Base-by-base conservation (phyloP, 2,329 filamentous ascomycete species). In the Leptoxyphium fumago region DNA sequence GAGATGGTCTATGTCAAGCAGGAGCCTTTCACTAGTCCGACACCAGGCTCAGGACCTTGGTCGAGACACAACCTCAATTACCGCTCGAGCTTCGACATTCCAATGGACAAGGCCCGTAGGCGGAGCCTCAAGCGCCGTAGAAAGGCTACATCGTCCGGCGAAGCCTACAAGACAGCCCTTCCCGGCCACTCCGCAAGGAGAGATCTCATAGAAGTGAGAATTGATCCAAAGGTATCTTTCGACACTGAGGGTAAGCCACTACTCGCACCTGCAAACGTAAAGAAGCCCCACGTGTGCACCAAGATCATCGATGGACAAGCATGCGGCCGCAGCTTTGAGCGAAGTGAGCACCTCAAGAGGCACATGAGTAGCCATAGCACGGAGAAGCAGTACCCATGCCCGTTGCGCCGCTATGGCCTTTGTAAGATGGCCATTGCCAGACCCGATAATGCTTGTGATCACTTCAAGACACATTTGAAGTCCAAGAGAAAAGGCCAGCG, bases 321-420 rank as follows among this genome's bases (percentile, higher is more conserved):
- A 2, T 61, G 58, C 42, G 29, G 28, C 5, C 10, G 39, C 1
- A 38, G 46, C 15, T 61, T 61, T 41, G 50, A 52, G n/a, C 54
- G 58, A 14, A 48, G 46, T 32, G 58, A 61, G 44, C 58, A 61
- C 29, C 44, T 61, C 13, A 61, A 61, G 42, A 54, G 58, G 17
- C 58, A 60, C 38, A 42, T 48, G 40, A 41, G 34, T 9, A 51
- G 39, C 17, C 58, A 59, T 42, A 48, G 46, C 13, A 39, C 41
- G 8, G 43, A 45, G 11, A 46, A 52, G 2, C 15, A 36, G 2
- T 60, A 50, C 38, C 45, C 48, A 0, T 60, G 56, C 42, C 52
- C 53, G 10, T 45, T 60, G 0, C 32, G 32, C 5, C 32, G 32
- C 13, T 36, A 13, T 9, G 40, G 44, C 0, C 29, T 39, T 1